Base-by-base conservation (phyloP, 768 basidiomycete genomes). In the Psilocybe subaeruginosa region DNA sequence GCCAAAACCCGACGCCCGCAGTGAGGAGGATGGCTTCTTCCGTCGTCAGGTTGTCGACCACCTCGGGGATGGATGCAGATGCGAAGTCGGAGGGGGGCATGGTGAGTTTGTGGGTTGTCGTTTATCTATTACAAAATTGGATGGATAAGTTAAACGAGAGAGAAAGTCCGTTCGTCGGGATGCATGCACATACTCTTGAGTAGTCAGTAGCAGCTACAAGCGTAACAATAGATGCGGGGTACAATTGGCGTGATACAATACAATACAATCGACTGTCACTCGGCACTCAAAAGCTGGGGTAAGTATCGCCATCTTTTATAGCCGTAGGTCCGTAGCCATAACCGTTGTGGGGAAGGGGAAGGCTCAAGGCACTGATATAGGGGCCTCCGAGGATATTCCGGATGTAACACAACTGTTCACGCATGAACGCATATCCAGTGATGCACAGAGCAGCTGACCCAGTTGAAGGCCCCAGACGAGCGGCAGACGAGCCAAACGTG, bases 1-100 rank as follows among this genome's bases (percentile, higher is more conserved):
- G 84, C 92, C 91, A 92, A 69, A 89, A 89, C 14, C 90, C 90
- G 17, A 87, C 88, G 16, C 90, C 91, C 1, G 88, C 88, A 5
- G 83, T 89, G 27, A 93, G 78, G 45, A 79, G 75, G 66, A 92
- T 90, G 0, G 90, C 87, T 68, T 93, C 92, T 39, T 91, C 90
- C 0, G 82, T 86, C 1, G 88, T 89, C 62, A 93, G 74, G 58
- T 84, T 77, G n/a, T 85, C 82, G 53, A 92, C 76, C 55, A 91
- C 75, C 49, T 85, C 79, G 62, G 82, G 77, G 50, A 93, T 77
- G 69, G 86, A 70, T 4, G 85, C 89, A 1, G 82, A 81, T 3
- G 86, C 85, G 66, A 92, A 90, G 69, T 88, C 85, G 30, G 90
- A 90, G 8, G 14, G 85, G 2, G 85, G 68, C 90, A 91, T 92